Conservation (phyloP, 2,329 filamentous ascomycete species). For the Botrytis byssoidea region DNA sequence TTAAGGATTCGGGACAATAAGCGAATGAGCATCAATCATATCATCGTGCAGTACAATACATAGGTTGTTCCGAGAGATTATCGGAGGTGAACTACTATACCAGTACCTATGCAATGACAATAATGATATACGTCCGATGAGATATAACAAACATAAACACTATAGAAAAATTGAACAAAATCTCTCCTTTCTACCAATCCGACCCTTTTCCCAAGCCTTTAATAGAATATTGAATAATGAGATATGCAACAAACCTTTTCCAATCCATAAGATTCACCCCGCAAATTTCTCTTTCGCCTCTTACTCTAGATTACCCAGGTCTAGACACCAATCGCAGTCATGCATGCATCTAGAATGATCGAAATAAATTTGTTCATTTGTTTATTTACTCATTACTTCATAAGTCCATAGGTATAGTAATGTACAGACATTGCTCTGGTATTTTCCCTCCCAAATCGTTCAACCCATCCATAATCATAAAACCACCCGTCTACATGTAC, state of each 20-base stretch:
- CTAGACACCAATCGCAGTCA: neutral
- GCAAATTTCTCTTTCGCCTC: neutral
- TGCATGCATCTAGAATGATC: neutral
- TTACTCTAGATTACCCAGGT: neutral
- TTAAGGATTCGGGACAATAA: neutral
- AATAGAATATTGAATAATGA: neutral
- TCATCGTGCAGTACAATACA: neutral
- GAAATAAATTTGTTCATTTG: neutral
- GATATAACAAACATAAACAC: neutral
- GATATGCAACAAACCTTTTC: neutral
- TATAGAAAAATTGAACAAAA: neutral
- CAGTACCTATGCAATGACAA: neutral
- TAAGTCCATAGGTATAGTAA: neutral
- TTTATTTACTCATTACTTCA: neutral
- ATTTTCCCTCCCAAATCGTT: neutral
- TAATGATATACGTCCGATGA: neutral
- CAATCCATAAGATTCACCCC: neutral
- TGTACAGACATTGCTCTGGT: neutral
- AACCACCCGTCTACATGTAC: slow-evolving; percentile 66
- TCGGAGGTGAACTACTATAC: neutral
- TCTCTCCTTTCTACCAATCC: neutral
- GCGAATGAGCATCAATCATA: too few relatives aligned
- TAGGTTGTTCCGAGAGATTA: neutral
- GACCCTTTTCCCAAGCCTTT: neutral
- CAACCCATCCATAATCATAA: neutral